Evolutionary conservation across 1,284 basidiomycete species (phyloP).

Genomic region (Malassezia brasiliensis): DNA sequence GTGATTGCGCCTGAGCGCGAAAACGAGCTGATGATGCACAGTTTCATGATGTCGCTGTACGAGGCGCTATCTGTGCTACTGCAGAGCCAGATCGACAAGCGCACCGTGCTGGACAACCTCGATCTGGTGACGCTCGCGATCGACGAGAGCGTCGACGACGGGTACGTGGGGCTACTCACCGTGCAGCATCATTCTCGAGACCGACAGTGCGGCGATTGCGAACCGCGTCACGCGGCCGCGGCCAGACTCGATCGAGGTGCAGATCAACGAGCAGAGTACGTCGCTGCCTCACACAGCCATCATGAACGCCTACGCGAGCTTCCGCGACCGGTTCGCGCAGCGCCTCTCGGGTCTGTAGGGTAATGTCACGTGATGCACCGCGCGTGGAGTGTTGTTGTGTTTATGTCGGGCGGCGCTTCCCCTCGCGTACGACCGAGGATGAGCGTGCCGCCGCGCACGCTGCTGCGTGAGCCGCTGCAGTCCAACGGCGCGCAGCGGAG

Average conservation of each 20-base stretch:
- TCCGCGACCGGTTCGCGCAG: constrained; percentile 28
- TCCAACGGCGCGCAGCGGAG: constrained; percentile 1
- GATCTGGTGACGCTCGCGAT: constrained; percentile 85
- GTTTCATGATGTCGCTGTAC: constrained; percentile 69
- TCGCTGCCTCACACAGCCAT: constrained; percentile 26
- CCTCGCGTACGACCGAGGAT: constrained; percentile 6
- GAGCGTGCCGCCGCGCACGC: constrained; percentile 5
- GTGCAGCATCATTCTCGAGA: constrained; percentile 85
- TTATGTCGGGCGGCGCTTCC: constrained; percentile 1
- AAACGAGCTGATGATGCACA: constrained; percentile 92
- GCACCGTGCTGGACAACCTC: constrained; percentile 84
- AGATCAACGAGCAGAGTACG: constrained; percentile 84
- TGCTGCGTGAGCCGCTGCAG: constrained; percentile 17
- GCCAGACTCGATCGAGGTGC: constrained; percentile 87
- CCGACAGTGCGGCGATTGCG: constrained; percentile 86
- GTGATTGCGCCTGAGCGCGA: constrained; percentile 76
- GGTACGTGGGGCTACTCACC: constrained; percentile 56
- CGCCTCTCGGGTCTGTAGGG: constrained; percentile 16
- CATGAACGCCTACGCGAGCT: constrained; percentile 47
- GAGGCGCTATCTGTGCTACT: constrained; percentile 79
- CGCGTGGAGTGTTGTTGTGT: constrained; percentile 10
- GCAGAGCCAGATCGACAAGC: constrained; percentile 78
- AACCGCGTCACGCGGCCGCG: constrained; percentile 84
- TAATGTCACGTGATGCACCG: constrained; percentile 6
- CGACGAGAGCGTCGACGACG: constrained; percentile 96